Conservation (phyloP, 805 yeast genomes). For the Zygotorulaspora chibaensis region DNA sequence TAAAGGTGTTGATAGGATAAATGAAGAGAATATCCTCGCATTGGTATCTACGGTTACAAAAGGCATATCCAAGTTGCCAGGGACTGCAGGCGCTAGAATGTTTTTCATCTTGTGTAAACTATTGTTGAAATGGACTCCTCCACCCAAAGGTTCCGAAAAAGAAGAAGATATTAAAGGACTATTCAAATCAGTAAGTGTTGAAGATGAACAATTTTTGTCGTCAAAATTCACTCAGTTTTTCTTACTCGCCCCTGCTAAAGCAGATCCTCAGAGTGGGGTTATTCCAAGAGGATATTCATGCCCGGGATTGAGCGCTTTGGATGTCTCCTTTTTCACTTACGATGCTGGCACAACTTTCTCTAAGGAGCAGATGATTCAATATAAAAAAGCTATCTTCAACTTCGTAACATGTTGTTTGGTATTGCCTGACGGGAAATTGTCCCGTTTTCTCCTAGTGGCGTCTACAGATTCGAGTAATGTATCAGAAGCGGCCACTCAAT, state of each 20-base stretch:
- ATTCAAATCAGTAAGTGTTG: constrained; percentile 35
- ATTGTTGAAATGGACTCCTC: constrained; percentile 45
- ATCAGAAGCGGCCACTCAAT: constrained; percentile 50
- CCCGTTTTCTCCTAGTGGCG: constrained; percentile 57
- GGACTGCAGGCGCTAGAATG: constrained; percentile 48
- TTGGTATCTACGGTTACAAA: constrained; percentile 47
- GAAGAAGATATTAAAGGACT: constrained; percentile 36
- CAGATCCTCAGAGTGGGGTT: constrained; percentile 31
- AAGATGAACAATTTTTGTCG: constrained; percentile 46
- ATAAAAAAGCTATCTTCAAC: constrained; percentile 39
- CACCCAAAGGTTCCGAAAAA: constrained; percentile 45
- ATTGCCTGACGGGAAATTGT: constrained; percentile 36
- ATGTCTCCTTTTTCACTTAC: constrained; percentile 58
- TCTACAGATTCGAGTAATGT: constrained; percentile 54
- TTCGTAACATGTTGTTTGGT: constrained; percentile 37
- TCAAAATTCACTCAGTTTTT: constrained; percentile 52
- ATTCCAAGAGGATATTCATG: constrained; percentile 45
- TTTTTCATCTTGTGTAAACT: constrained; percentile 59
- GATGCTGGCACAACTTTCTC: constrained; percentile 64
- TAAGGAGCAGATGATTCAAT: constrained; percentile 41
- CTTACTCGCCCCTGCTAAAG: constrained; percentile 47
- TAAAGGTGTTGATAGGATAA: constrained; percentile 58
- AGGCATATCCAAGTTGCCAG: constrained; percentile 41
- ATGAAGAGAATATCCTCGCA: constrained; percentile 33
- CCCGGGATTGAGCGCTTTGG: constrained; percentile 61